Evolutionary conservation across 768 basidiomycete genomes (phyloP).

Genomic region (Serendipita indica): DNA sequence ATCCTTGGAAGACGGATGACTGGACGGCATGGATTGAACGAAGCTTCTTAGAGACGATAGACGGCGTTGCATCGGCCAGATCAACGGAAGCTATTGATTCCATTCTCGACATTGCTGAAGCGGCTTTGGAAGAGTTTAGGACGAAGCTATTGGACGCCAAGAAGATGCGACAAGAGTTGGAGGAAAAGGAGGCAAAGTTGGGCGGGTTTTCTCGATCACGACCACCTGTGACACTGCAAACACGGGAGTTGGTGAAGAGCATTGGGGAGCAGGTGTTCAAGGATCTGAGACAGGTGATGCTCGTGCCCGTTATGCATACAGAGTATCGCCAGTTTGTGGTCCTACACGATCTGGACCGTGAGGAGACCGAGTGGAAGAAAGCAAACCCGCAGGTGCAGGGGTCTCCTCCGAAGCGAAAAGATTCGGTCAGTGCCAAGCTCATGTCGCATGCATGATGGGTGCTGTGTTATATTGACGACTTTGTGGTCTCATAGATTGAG

Average conservation of each 20-base stretch:
- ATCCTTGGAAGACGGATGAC: neutral
- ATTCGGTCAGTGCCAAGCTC: too few relatives aligned
- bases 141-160: neutral
- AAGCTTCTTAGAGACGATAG: neutral
- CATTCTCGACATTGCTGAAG: neutral
- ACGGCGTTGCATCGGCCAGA: neutral
- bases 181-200: neutral
- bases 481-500: too few relatives aligned
- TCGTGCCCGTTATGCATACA: neutral
- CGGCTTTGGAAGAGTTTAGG: neutral
- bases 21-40: neutral
- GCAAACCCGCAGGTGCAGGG: too few relatives aligned
- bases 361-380: neutral
- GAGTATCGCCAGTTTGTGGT: constrained; percentile 10
- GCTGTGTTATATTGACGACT: too few relatives aligned
- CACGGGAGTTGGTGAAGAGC: neutral
- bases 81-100: neutral
- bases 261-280: constrained; percentile 8
- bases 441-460: too few relatives aligned
- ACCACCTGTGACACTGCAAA: neutral
- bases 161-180: neutral
- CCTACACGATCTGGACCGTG: too few relatives aligned
- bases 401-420: too few relatives aligned
- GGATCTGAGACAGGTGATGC: constrained; percentile 9
- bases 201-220: neutral